Conservation (phyloP, 257 asterid genomes). For the Nicotiana sylvestris region DNA sequence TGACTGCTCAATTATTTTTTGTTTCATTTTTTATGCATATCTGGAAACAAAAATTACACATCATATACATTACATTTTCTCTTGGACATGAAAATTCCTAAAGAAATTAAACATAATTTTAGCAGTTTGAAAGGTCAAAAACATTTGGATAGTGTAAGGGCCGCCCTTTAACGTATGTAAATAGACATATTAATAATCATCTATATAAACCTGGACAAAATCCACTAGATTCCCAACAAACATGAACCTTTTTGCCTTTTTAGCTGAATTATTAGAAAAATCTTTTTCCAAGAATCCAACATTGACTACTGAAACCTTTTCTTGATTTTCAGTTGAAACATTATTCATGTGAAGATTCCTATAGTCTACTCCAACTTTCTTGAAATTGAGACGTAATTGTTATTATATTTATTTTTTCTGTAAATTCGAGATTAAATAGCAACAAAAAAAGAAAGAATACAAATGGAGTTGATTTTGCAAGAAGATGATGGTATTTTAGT, state of each 20-base stretch:
- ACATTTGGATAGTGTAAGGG: conserved; percentile 3
- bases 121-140: not conserved
- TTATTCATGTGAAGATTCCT: too few species aligned
- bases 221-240: not conserved
- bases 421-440: not conserved
- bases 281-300: not conserved
- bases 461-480: conserved; percentile 31
- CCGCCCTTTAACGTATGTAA: not conserved
- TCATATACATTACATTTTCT: not conserved
- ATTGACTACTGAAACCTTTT: not conserved
- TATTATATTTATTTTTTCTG: not conserved
- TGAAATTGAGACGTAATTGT: not conserved
- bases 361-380: not conserved
- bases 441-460: not conserved
- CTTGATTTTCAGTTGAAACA: not conserved
- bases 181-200: not conserved
- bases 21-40: not conserved
- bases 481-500: conserved; percentile 13
- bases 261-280: not conserved
- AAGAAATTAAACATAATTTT: not conserved
- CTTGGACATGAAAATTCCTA: not conserved
- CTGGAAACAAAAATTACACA: not conserved
- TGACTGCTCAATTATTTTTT: not conserved
- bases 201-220: not conserved
- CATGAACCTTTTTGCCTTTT: not conserved